These are phyloP conservation scores for Paramecium caudatum DNA, from an alignment of 73 alveolate genomes.

Conservation along the genomic window DNA sequence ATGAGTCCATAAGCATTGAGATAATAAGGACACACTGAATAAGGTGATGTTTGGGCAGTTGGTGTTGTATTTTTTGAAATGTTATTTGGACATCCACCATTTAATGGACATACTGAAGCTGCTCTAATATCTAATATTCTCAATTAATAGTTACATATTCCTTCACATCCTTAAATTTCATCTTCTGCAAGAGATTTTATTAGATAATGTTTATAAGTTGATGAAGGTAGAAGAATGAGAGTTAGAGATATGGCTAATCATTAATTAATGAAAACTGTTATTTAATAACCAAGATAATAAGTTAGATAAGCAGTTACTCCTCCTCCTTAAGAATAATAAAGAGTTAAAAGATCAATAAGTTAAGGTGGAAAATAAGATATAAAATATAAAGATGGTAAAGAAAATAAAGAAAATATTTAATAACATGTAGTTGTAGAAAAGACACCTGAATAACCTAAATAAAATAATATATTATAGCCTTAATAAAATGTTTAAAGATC, in stretches of 20 bases:
- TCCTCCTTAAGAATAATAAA: conserved; percentile 30
- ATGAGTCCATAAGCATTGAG: conserved; percentile 88
- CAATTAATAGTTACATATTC: conserved; percentile 28
- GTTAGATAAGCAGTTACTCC: conserved; percentile 19
- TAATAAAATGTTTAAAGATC: conserved; percentile 32
- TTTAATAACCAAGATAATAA: not conserved
- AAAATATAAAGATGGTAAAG: conserved; percentile 9
- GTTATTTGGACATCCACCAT: conserved; percentile 90
- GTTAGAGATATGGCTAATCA: conserved; percentile 73
- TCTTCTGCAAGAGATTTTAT: conserved; percentile 68
- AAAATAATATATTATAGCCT: not conserved
- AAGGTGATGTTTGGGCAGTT: conserved; percentile 90
- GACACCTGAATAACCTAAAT: not conserved
- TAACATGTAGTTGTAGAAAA: too few species aligned
- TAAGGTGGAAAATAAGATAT: conserved; percentile 41
- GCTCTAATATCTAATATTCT: conserved; percentile 34
- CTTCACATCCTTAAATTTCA: conserved; percentile 69
- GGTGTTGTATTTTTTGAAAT: conserved; percentile 91
- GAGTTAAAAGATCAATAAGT: conserved; percentile 45
- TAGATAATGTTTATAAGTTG: conserved; percentile 66
- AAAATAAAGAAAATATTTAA: too few species aligned
- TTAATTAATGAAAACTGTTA: not conserved
- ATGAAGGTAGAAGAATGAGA: conserved; percentile 63
- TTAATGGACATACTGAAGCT: conserved; percentile 78
- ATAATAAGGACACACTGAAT: conserved; percentile 85